Evolutionary conservation across 345 rosid genomes (phyloP).

Genomic region (Melaleuca quinquenervia): DNA sequence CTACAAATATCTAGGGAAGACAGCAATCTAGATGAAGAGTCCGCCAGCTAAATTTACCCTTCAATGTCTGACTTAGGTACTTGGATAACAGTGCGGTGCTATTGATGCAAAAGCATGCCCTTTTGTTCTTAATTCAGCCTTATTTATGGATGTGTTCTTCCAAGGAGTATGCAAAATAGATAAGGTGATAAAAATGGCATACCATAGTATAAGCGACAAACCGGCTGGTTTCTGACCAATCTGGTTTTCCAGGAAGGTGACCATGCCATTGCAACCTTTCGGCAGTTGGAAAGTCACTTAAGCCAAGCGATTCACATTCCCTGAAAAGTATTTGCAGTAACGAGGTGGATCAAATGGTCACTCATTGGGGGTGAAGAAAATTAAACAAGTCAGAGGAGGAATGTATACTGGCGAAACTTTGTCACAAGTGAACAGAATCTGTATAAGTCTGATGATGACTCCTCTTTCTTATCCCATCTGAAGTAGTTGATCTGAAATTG

Average conservation of each 20-base stretch:
- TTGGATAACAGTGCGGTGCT: not conserved
- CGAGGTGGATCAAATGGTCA: not conserved
- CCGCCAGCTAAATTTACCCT: not conserved
- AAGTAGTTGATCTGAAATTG: conserved; percentile 67
- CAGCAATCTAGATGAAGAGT: not conserved
- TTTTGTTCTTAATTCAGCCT: not conserved
- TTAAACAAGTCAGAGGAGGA: not conserved
- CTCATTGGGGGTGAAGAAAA: not conserved
- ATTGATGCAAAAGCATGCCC: not conserved
- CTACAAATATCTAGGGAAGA: not conserved
- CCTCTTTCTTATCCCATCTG: conserved; percentile 90
- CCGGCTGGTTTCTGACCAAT: conserved; percentile 90
- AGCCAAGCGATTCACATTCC: conserved; percentile 83
- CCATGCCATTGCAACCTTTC: conserved; percentile 96
- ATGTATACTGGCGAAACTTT: conserved; percentile 62
- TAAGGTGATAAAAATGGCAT: not conserved
- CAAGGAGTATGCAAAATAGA: not conserved
- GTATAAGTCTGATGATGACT: conserved; percentile 59
- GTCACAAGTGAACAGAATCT: conserved; percentile 76
- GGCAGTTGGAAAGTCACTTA: conserved; percentile 81
- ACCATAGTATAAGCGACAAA: conserved; percentile 92
- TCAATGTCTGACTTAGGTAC: not conserved
- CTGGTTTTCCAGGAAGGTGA: conserved; percentile 55
- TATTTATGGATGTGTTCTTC: not conserved
- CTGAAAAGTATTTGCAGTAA: conserved; percentile 19